Base-by-base conservation (phyloP, 2,329 filamentous ascomycete species). In the Venturia aucupariae region DNA sequence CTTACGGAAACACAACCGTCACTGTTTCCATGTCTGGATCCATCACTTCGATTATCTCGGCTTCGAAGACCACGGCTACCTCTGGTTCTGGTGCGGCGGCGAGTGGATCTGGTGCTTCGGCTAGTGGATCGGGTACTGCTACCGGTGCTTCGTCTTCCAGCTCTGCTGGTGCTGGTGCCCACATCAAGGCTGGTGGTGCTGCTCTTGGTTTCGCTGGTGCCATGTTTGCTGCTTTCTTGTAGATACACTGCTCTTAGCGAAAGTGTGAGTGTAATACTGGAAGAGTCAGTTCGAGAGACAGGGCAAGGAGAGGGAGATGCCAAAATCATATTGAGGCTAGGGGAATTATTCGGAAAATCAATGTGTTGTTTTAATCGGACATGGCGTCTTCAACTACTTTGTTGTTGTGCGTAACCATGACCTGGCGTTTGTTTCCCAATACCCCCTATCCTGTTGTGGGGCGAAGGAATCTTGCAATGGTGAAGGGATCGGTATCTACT, bases 161-260 rank as follows among this genome's bases (percentile, higher is more conserved):
- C 63, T 54, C 62, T 38, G 30, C 42, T 39, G 60, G 64, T 27
- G 70, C 70, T 19, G 71, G 67, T 44, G 66, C 67, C 42, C 68
- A 68, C 66, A 64, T 73, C 48, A 71, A 74, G 67, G 62, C 71
- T 46, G 74, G 71, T 19, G 72, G 71, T 42, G 72, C 69, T 44
- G 73, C 71, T 60, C 68, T 76, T 24, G 62, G 75, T 22, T 73
- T 72, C 65, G 72, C 75, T 48, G 73, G 74, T 64, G 74, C 71
- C n/a, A 68, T 75, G 66, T 68, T 75, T 65, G 73, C 71, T 64
- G 71, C 71, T 60, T 71, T 75, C 63, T 67, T 76, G 71, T 76
- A 74, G 68, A 59, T n/a, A 32, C 35, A n/a, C n/a, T 38, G 2
- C 4, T 24, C 57, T 3, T 39, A 4, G 32, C 32, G 57, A 17